phyloP scores from a whole-genome alignment of 352 stramenopile species.

The Globisporangium nunn region DNA sequence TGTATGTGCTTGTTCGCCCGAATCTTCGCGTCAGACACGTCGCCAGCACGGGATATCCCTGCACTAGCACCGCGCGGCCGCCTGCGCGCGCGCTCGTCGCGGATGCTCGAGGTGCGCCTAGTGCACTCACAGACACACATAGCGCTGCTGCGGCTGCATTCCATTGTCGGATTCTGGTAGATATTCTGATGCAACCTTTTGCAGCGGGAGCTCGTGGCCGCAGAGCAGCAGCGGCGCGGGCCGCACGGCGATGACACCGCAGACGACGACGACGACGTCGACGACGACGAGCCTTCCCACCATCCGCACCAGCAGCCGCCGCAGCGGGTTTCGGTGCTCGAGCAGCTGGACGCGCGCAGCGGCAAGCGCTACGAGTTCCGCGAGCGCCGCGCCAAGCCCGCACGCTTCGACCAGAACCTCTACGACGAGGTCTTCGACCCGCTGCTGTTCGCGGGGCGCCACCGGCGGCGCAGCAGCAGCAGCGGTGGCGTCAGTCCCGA shows the following conservation, averaged over 20 bases:
- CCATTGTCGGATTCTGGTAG: too few relatives aligned
- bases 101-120: slow-evolving; percentile 11
- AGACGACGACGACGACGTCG: slow-evolving; percentile 12
- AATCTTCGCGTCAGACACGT: slow-evolving; percentile 10
- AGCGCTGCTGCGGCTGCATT: too few relatives aligned
- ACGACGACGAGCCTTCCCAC: too few relatives aligned
- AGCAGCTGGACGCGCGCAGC: slow-evolving; percentile 7
- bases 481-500: background rate
- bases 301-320: background rate
- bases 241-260: slow-evolving; percentile 6
- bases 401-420: slow-evolving; percentile 50
- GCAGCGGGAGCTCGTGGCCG: slow-evolving; percentile 8
- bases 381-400: slow-evolving; percentile 40
- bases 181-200: background rate
- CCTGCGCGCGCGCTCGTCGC: slow-evolving; percentile 15
- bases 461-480: background rate
- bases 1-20: background rate
- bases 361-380: slow-evolving; percentile 43
- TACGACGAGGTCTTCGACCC: slow-evolving; percentile 68
- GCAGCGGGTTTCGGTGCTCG: slow-evolving; percentile 3
- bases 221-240: slow-evolving; percentile 17
- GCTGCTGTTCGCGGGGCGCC: slow-evolving; percentile 10
- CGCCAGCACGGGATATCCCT: slow-evolving; percentile 5
- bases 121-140: too few relatives aligned
- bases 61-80: slow-evolving; percentile 11